Evolutionary conservation across 192 early-diverging fungal genomes (phyloP).

Genomic region (Paraglomus brasilianum): DNA sequence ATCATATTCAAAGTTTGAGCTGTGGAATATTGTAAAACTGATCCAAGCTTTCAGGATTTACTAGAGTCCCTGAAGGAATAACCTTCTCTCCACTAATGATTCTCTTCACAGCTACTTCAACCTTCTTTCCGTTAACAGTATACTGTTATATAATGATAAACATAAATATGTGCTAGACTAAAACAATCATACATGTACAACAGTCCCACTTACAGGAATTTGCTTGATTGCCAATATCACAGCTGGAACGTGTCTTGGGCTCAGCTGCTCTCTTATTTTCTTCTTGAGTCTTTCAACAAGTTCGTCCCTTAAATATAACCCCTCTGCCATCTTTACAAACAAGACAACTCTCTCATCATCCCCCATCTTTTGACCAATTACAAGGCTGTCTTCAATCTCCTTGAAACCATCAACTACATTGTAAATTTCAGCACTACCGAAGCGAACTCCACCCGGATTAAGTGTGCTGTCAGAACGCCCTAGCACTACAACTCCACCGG

Average conservation of each 20-base stretch:
- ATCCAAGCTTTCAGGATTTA: conserved; percentile 85
- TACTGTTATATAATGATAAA: conserved; percentile 48
- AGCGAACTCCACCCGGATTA: conserved; percentile 91
- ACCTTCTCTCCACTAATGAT: conserved; percentile 80
- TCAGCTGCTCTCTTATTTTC: conserved; percentile 81
- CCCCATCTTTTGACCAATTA: conserved; percentile 83
- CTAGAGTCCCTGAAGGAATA: conserved; percentile 74
- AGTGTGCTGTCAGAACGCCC: conserved; percentile 90
- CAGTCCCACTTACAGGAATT: conserved; percentile 71
- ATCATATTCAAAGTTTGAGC: conserved; percentile 33
- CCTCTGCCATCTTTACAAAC: conserved; percentile 83
- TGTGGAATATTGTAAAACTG: conserved; percentile 83
- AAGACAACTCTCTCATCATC: conserved; percentile 91
- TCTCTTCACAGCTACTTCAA: conserved; percentile 93
- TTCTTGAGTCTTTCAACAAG: conserved; percentile 70
- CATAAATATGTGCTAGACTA: neutral
- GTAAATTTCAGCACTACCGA: conserved; percentile 93
- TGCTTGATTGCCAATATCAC: conserved; percentile 74
- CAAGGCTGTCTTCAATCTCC: conserved; percentile 82
- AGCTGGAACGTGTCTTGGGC: conserved; percentile 89
- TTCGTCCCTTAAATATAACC: conserved; percentile 52
- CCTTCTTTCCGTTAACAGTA: conserved; percentile 96
- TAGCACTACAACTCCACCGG: conserved; percentile 93
- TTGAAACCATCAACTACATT: conserved; percentile 84
- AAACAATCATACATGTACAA: conserved; percentile 5